Percentiles rank a stretch among this genome's conserved stretches.
Conservation (phyloP, 331 rosid genomes). For the Malus hybrid region DNA sequence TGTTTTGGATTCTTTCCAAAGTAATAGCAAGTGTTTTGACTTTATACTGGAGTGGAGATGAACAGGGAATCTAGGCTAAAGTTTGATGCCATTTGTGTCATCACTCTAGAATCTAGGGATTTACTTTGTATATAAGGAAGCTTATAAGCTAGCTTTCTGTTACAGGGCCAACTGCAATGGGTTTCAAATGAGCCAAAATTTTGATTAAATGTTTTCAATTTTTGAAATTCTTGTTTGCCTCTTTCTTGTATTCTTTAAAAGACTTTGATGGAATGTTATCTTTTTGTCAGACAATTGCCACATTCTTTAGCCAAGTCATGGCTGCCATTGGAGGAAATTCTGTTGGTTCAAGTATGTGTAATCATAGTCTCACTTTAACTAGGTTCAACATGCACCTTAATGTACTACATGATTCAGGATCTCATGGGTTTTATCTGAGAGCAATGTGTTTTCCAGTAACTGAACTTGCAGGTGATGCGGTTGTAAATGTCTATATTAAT, state of each 20-base stretch:
- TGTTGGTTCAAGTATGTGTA: conserved; percentile 51
- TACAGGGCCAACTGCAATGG: background rate
- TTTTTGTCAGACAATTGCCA: conserved; percentile 51
- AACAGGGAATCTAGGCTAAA: background rate
- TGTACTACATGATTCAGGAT: conserved; percentile 1
- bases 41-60: background rate
- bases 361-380: background rate
- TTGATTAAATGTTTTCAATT: background rate
- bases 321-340: conserved; percentile 77
- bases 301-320: conserved; percentile 79
- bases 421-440: background rate
- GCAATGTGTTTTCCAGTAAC: conserved; percentile 15
- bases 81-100: background rate
- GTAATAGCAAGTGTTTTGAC: background rate
- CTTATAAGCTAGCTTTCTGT: background rate
- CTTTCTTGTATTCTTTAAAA: background rate
- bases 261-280: conserved; percentile 16
- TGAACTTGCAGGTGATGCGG: conserved; percentile 61
- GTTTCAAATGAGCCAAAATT: background rate
- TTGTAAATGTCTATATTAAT: conserved; percentile 80
- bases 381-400: background rate
- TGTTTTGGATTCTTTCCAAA: background rate
- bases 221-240: background rate
- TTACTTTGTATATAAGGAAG: background rate
- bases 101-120: background rate